These are phyloP conservation scores for Fusarium irregulare DNA, from an alignment of 2,329 filamentous ascomycete genomes.

Conservation along the genomic window DNA sequence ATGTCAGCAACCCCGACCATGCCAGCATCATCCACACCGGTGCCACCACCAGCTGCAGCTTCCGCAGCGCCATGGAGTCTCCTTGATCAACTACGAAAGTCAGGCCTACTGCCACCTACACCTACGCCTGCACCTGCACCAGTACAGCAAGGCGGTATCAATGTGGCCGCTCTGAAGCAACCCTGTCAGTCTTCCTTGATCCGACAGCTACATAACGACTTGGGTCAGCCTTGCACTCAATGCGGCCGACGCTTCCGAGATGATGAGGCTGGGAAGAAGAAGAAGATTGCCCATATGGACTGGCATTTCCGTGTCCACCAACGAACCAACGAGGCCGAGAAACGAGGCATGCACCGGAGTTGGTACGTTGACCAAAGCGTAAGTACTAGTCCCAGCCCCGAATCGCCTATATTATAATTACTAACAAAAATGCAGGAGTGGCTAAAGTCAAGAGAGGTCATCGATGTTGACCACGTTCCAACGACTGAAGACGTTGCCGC, in stretches of 20 bases:
- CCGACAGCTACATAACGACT: slow-evolving; percentile 79
- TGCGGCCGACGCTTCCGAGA: slow-evolving; percentile 88
- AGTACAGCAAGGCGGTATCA: slow-evolving; percentile 67
- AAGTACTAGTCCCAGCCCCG: slow-evolving; percentile 49
- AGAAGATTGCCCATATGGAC: slow-evolving; percentile 93
- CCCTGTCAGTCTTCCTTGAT: slow-evolving; percentile 83
- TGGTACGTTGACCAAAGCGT: slow-evolving; percentile 94
- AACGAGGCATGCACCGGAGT: slow-evolving; percentile 87
- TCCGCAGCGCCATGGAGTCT: slow-evolving; percentile 67
- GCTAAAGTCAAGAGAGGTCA: slow-evolving; percentile 84
- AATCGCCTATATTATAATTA: neutral
- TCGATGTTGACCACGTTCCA: slow-evolving; percentile 70
- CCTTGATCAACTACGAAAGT: slow-evolving; percentile 74
- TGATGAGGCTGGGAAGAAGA: slow-evolving; percentile 80
- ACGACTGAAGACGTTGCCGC: slow-evolving; percentile 49
- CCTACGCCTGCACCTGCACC: slow-evolving; percentile 54
- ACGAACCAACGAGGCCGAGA: slow-evolving; percentile 85
- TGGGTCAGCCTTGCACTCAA: slow-evolving; percentile 88
- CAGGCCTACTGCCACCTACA: slow-evolving; percentile 68
- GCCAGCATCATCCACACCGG: slow-evolving; percentile 33
- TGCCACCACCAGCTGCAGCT: slow-evolving; percentile 51
- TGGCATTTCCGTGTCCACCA: slow-evolving; percentile 98
- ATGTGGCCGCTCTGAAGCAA: slow-evolving; percentile 74
- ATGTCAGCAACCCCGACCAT: slow-evolving; percentile 43
- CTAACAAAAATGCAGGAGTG: slow-evolving; percentile 73